These are phyloP conservation scores for Rutstroemia sp. DNA, from an alignment of 2,329 filamentous ascomycete species.

Conservation along the genomic window DNA sequence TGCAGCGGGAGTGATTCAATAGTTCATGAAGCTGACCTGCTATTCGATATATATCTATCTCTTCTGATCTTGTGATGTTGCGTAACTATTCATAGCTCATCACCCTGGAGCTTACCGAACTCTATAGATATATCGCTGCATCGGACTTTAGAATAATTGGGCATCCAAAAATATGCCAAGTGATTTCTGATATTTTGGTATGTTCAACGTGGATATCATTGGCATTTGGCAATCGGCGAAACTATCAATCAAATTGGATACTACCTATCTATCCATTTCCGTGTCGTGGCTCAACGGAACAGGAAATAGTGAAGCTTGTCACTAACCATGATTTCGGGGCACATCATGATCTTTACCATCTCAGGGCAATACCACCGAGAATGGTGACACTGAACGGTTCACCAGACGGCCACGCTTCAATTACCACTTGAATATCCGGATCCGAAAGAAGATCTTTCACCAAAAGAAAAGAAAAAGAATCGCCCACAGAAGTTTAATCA, in stretches of 20 bases:
- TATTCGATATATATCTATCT: conserved; percentile 3
- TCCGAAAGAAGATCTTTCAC: not conserved
- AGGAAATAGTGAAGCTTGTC: not conserved
- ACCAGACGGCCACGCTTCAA: not conserved
- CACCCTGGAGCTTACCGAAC: not conserved
- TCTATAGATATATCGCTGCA: not conserved
- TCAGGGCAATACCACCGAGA: not conserved
- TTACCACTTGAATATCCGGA: not conserved
- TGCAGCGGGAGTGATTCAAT: conserved; percentile 3
- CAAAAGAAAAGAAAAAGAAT: not conserved
- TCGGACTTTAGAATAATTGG: not conserved
- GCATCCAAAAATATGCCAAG: not conserved
- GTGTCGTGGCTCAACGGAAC: not conserved
- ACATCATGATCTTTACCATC: not conserved
- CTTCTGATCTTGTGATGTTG: conserved; percentile 3
- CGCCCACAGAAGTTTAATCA: conserved; percentile 11
- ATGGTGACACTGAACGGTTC: not conserved
- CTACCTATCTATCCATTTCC: not conserved
- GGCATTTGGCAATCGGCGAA: not conserved
- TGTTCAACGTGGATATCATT: not conserved
- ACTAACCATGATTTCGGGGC: not conserved
- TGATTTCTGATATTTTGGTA: not conserved
- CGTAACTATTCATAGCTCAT: conserved; percentile 5
- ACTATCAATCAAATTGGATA: not conserved
- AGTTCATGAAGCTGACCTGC: not conserved